A percentile compares a stretch with the other conserved stretches of the same genome.
Conservation (phyloP, 78 protist genomes). For the Cavenderia fasciculata region DNA sequence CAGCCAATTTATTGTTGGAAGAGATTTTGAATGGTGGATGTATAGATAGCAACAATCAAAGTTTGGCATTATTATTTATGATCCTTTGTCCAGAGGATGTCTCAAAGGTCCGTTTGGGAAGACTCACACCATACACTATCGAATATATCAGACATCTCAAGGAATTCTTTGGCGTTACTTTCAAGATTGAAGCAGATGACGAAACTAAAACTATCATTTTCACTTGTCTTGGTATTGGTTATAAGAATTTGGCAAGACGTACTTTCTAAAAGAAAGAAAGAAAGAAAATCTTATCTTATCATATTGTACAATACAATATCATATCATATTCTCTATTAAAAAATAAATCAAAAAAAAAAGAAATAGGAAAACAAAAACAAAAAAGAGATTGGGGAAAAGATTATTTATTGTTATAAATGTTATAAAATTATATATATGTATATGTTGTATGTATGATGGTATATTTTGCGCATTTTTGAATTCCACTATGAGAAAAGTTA, state of each 20-base stretch:
- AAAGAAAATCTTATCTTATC: neutral
- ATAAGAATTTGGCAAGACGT: conserved; percentile 75
- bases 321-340: no score
- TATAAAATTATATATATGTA: no score
- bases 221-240: conserved; percentile 82
- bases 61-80: conserved; percentile 89
- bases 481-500: no score
- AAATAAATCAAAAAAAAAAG: no score
- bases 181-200: conserved; percentile 69
- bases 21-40: conserved; percentile 90
- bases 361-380: no score
- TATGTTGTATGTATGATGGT: no score
- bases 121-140: conserved; percentile 72
- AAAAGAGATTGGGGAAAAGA: no score
- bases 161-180: conserved; percentile 82
- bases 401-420: no score
- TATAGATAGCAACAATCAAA: conserved; percentile 89
- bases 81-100: conserved; percentile 95
- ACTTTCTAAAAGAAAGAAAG: conserved; percentile 29
- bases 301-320: no score
- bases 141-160: conserved; percentile 47
- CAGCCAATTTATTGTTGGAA: conserved; percentile 80
- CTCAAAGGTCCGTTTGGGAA: conserved; percentile 92
- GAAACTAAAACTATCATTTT: conserved; percentile 67
- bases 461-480: no score